A percentile compares a stretch with the other conserved stretches of the same genome.
phyloP scores from a whole-genome alignment of 2,329 filamentous ascomycete genomes.

The Beauveria rudraprayagi region DNA sequence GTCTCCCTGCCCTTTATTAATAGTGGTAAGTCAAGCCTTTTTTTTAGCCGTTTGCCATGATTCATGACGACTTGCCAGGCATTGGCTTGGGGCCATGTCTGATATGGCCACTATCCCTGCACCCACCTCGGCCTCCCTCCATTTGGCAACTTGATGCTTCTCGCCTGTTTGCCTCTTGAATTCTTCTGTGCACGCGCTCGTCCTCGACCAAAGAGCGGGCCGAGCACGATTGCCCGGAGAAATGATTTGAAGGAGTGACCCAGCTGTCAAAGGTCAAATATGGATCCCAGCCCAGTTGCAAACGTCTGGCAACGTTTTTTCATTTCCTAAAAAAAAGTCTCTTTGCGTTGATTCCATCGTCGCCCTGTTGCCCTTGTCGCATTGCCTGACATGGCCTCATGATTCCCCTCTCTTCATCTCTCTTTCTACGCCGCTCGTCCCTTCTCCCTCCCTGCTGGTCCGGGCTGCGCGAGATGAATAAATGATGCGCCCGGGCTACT shows the following conservation, averaged over 20 bases:
- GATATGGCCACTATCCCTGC: background rate
- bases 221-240: background rate
- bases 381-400: background rate
- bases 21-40: background rate
- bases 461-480: constrained; percentile 1
- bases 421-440: background rate
- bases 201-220: background rate
- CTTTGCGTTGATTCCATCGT: background rate
- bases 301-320: background rate
- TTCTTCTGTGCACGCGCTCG: background rate
- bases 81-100: background rate
- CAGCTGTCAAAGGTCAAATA: background rate
- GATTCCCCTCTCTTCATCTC: background rate
- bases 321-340: too few species aligned
- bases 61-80: background rate
- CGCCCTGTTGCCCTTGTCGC: background rate
- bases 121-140: background rate
- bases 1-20: background rate
- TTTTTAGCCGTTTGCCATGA: background rate
- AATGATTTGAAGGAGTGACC: background rate
- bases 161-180: background rate
- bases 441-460: background rate
- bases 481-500: background rate
- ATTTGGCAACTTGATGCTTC: background rate
- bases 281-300: background rate